Conservation (phyloP, 257 asterid genomes). For the Paraleonurus japonicus region DNA sequence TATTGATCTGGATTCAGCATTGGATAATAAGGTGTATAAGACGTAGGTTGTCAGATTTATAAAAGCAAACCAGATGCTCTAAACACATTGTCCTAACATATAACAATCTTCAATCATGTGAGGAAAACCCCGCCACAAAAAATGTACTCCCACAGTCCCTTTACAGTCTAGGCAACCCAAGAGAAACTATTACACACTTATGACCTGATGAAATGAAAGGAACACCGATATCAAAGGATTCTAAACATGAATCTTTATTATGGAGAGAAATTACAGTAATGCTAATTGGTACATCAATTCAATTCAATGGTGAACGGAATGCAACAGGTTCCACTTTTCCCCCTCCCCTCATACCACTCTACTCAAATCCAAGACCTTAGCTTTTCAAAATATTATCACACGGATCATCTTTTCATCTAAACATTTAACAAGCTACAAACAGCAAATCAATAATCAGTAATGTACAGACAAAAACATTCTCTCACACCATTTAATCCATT, state of each 20-base stretch:
- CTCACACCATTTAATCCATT: background rate
- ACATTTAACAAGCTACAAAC: slow-evolving; percentile 7
- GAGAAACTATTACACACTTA: background rate
- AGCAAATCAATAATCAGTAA: background rate
- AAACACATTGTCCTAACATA: background rate
- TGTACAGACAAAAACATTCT: background rate
- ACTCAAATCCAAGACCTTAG: background rate
- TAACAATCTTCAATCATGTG: background rate
- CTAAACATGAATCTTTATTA: background rate
- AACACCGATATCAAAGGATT: background rate
- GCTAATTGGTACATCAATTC: background rate
- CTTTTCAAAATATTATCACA: background rate
- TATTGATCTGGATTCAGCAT: background rate
- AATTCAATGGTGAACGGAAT: background rate
- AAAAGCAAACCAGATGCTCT: slow-evolving; percentile 8
- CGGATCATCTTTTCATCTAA: background rate
- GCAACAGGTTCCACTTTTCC: background rate
- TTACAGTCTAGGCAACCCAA: background rate
- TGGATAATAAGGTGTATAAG: background rate
- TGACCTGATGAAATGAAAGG: background rate
- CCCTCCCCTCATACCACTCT: slow-evolving; percentile 6
- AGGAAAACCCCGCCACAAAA: background rate
- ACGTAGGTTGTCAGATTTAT: slow-evolving; percentile 9
- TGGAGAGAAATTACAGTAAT: background rate
- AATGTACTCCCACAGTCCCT: background rate